Evolutionary conservation across 768 basidiomycete species (phyloP).

Genomic region (Rubroboletus satanas): DNA sequence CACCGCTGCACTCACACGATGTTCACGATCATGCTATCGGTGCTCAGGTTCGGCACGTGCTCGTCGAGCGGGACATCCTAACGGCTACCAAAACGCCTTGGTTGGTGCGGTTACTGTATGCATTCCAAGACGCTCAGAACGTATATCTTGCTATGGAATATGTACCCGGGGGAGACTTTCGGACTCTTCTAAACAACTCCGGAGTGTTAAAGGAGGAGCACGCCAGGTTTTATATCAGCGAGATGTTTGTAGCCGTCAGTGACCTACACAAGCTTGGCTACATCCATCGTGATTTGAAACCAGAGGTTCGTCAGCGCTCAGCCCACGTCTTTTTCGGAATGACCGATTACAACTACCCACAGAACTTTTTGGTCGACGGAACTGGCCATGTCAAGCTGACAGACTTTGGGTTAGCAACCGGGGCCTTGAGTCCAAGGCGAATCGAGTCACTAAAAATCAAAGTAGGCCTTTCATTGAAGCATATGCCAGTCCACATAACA

Average conservation of each 20-base stretch:
- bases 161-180: slow-evolving; percentile 97
- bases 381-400: slow-evolving; percentile 97
- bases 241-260: slow-evolving; percentile 94
- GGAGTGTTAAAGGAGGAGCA: slow-evolving; percentile 97
- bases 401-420: slow-evolving; percentile 96
- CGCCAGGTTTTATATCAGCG: slow-evolving; percentile 93
- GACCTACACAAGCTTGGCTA: slow-evolving; percentile 97
- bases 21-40: background rate
- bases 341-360: background rate
- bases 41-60: slow-evolving; percentile 86
- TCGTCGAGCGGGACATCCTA: slow-evolving; percentile 96
- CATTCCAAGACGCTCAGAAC: slow-evolving; percentile 88
- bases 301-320: slow-evolving; percentile 64
- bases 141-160: slow-evolving; percentile 99
- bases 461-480: slow-evolving; percentile 38
- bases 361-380: slow-evolving; percentile 97
- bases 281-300: slow-evolving; percentile 96
- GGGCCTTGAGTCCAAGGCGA: slow-evolving; percentile 88
- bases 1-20: background rate
- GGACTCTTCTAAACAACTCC: slow-evolving; percentile 95
- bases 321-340: background rate
- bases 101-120: slow-evolving; percentile 92
- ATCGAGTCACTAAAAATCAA: slow-evolving; percentile 95
- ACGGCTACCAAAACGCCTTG: slow-evolving; percentile 97
- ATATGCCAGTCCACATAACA: background rate